Evolutionary conservation across 2,329 filamentous ascomycete species (phyloP).

Genomic region (Plectosphaerella sp.): DNA sequence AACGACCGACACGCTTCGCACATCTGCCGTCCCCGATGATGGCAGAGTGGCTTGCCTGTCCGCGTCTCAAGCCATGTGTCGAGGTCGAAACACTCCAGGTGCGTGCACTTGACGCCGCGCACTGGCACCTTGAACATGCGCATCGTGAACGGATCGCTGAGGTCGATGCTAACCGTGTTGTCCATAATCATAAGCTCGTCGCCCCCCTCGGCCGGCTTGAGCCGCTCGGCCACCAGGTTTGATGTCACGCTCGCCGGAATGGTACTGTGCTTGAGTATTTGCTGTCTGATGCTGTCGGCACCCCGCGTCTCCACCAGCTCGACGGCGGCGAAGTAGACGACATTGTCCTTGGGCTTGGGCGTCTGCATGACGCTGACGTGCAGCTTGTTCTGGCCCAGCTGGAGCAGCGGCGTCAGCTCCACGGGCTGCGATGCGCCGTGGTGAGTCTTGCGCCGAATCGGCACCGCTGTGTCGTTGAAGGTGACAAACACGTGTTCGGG

Average conservation of each 20-base stretch:
- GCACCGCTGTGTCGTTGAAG: slow-evolving; percentile 58
- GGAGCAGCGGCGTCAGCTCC: slow-evolving; percentile 63
- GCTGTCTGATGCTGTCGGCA: slow-evolving; percentile 36
- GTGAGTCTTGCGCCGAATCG: slow-evolving; percentile 62
- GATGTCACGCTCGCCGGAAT: slow-evolving; percentile 45
- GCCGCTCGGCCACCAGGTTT: slow-evolving; percentile 48
- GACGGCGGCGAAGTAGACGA: slow-evolving; percentile 60
- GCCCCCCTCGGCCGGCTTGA: slow-evolving; percentile 38
- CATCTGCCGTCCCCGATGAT: slow-evolving; percentile 27
- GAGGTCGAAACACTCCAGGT: slow-evolving; percentile 88
- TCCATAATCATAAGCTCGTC: slow-evolving; percentile 61
- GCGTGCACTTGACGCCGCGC: slow-evolving; percentile 64
- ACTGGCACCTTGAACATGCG: slow-evolving; percentile 66
- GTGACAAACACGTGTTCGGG: slow-evolving; percentile 64
- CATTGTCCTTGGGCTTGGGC: slow-evolving; percentile 11
- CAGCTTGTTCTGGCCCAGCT: slow-evolving; percentile 57
- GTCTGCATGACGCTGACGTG: slow-evolving; percentile 39
- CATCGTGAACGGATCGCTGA: slow-evolving; percentile 64
- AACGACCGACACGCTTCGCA: slow-evolving; percentile 22
- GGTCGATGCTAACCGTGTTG: slow-evolving; percentile 54
- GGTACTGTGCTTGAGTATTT: slow-evolving; percentile 28
- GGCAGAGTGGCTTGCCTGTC: slow-evolving; percentile 37
- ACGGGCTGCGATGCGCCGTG: slow-evolving; percentile 72
- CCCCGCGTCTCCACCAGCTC: slow-evolving; percentile 60
- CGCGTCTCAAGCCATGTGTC: slow-evolving; percentile 73